Evolutionary conservation across 805 yeast species (phyloP), one percentile per base, ranked within the genome.

Genomic region (Kuraishia piskuri): DNA sequence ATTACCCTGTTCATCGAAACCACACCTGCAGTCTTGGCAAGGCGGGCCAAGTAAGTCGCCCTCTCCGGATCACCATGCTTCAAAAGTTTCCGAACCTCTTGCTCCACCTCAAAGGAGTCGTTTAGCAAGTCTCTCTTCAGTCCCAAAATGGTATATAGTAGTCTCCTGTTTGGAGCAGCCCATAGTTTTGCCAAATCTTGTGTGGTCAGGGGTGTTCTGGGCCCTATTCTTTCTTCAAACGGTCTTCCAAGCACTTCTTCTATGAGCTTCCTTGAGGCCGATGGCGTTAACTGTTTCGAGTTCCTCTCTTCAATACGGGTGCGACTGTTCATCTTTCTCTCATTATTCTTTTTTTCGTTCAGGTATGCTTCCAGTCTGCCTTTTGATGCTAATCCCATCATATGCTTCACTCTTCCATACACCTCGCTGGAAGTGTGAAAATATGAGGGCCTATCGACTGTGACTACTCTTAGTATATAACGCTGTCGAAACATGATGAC

Each of bases 1-100:
- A 82, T 63, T 0, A 87, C 72, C n/a, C 77, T 72, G 57, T 88
- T 87, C 80, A 82, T 77, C 1, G 81, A 87, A 31, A 82, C 87
- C 0, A 72, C 58, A 8, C 87, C 88, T 40, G 74, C 73, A 2
- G 61, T 62, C 25, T 70, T 65, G 0, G 86, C 80, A 12, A 82
- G 56, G 47, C 74, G 70, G 2, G 78, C 70, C n/a, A 82, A 64
- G 58, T 70, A 71, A 23, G 75, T 54, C 1, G 57, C 57, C 25
- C 48, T 53, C 37, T 26, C 21, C 12, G 26, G n/a, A 17, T 78
- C 80, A 52, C 73, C 80, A 51, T 78, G 65, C 20, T 68, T 68
- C 36, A 88, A 65, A 54, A 85, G 77, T 52, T 78, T 76, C 17
- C 67, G 59, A 0, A 79, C 82, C 55, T 84, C 85, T 44, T 72